phyloP scores from a whole-genome alignment of 441 rosid species.

The Populus hybrid region DNA sequence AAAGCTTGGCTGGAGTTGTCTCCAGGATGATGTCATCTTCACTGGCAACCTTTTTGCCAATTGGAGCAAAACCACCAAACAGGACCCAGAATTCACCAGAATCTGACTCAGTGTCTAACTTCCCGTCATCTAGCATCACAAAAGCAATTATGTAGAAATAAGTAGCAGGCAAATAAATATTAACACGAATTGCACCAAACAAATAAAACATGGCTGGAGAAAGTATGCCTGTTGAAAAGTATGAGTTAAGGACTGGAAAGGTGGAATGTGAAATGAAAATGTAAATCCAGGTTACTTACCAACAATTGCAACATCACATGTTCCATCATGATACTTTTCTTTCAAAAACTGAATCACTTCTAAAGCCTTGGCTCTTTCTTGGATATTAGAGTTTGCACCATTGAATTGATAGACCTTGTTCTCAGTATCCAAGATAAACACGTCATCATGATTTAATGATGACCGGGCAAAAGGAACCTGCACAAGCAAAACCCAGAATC shows the following conservation, averaged over 20 bases:
- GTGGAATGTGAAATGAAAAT: slow-evolving; percentile 7
- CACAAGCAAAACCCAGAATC: slow-evolving; percentile 23
- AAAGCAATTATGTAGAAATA: slow-evolving; percentile 8
- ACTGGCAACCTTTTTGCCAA: slow-evolving; percentile 72
- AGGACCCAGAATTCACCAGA: slow-evolving; percentile 99
- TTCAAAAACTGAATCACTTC: slow-evolving; percentile 96
- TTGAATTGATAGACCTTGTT: slow-evolving; percentile 94
- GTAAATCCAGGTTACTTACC: slow-evolving; percentile 54
- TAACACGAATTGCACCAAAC: neutral
- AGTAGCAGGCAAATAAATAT: neutral
- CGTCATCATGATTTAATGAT: slow-evolving; percentile 97
- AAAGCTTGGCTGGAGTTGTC: slow-evolving; percentile 72
- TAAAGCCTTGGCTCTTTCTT: slow-evolving; percentile 98
- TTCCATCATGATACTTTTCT: slow-evolving; percentile 95
- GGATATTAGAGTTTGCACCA: slow-evolving; percentile 96
- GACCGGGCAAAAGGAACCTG: slow-evolving; percentile 96
- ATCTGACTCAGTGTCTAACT: slow-evolving; percentile 95
- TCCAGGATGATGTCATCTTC: slow-evolving; percentile 81
- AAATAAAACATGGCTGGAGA: neutral
- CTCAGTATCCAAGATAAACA: slow-evolving; percentile 82
- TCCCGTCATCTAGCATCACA: slow-evolving; percentile 78
- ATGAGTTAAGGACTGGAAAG: neutral
- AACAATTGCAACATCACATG: slow-evolving; percentile 86
- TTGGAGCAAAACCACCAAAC: slow-evolving; percentile 99
- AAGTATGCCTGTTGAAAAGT: slow-evolving; percentile 1